Percentiles rank a stretch among this genome's conserved stretches.
Conservation (phyloP, 768 basidiomycete species). For the Dioszegia aurantiaca region DNA sequence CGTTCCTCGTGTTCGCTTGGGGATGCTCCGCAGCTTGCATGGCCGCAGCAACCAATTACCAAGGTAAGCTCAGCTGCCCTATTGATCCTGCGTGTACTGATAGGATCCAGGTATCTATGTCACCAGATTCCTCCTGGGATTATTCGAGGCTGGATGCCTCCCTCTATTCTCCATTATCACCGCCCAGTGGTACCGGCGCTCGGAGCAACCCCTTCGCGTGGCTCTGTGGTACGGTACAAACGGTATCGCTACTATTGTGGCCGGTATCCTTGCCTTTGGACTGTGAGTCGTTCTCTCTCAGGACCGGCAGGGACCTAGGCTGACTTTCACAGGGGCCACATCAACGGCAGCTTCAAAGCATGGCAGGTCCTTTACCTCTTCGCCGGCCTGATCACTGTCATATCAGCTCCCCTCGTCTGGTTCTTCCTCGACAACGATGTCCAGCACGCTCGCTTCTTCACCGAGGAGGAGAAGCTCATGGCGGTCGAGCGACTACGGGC, state of each 20-base stretch:
- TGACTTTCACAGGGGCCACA: slow-evolving; percentile 29
- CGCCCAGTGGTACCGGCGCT: slow-evolving; percentile 44
- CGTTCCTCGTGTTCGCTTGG: slow-evolving; percentile 46
- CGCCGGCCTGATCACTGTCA: slow-evolving; percentile 41
- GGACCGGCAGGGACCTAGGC: slow-evolving; percentile 39
- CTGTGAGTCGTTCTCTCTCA: slow-evolving; percentile 46
- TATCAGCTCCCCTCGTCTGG: slow-evolving; percentile 43
- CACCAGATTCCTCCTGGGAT: slow-evolving; percentile 52
- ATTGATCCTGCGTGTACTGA: too few species aligned
- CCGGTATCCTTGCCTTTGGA: slow-evolving; percentile 39
- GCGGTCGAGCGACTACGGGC: slow-evolving; percentile 47
- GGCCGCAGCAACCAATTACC: slow-evolving; percentile 32
- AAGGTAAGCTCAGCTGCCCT: neutral
- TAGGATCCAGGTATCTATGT: slow-evolving; percentile 32
- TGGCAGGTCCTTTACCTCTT: slow-evolving; percentile 49
- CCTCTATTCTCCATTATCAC: slow-evolving; percentile 54
- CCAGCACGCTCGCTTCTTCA: slow-evolving; percentile 42
- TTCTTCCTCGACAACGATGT: slow-evolving; percentile 39
- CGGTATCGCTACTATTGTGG: slow-evolving; percentile 46
- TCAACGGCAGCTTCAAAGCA: slow-evolving; percentile 30
- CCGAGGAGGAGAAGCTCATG: slow-evolving; percentile 39
- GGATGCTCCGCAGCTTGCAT: slow-evolving; percentile 36
- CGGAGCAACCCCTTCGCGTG: slow-evolving; percentile 41
- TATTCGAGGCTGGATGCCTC: slow-evolving; percentile 50
- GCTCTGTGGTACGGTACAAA: slow-evolving; percentile 46